A percentile compares a stretch with the other conserved stretches of the same genome.
These are phyloP conservation scores for Diutina catenulata DNA, from an alignment of 1,139 yeast genomes.

Conservation along the genomic window DNA sequence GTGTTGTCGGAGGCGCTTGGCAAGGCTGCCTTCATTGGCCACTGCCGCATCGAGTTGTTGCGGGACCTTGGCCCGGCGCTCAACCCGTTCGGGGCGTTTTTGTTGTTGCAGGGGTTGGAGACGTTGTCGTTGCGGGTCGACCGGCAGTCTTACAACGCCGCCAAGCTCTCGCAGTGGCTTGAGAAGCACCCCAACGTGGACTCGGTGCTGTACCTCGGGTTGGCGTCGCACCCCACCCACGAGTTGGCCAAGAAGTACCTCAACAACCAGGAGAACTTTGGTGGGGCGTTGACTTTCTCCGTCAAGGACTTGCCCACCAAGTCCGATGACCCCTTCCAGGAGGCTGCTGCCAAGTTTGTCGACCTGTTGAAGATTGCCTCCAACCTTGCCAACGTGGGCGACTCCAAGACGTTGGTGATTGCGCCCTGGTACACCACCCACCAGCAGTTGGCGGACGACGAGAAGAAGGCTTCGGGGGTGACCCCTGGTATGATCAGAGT, in stretches of 20 bases:
- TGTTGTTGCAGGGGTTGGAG: conserved; percentile 83
- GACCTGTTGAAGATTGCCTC: conserved; percentile 76
- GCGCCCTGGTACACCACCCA: conserved; percentile 96
- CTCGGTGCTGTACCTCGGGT: conserved; percentile 90
- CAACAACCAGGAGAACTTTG: conserved; percentile 49
- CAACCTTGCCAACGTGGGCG: conserved; percentile 94
- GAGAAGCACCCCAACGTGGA: conserved; percentile 62
- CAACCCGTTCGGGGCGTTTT: conserved; percentile 83
- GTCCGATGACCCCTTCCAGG: conserved; percentile 45
- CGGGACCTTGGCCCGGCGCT: conserved; percentile 89
- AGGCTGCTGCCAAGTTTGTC: conserved; percentile 72
- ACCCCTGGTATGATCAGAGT: conserved; percentile 80
- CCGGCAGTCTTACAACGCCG: conserved; percentile 80
- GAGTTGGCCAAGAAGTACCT: conserved; percentile 75
- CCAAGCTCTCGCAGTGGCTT: conserved; percentile 66
- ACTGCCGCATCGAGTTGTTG: conserved; percentile 71
- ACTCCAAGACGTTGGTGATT: conserved; percentile 85
- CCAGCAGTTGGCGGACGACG: conserved; percentile 76
- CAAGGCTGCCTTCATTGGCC: conserved; percentile 65
- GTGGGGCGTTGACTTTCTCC: conserved; percentile 84
- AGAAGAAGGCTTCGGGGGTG: conserved; percentile 74
- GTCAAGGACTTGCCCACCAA: conserved; percentile 49
- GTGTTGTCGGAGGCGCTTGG: conserved; percentile 76
- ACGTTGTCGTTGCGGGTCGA: conserved; percentile 89
- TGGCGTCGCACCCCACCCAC: conserved; percentile 73